These are phyloP conservation scores for Penicillium soppii DNA, from an alignment of 495 filamentous ascomycete genomes.

Conservation along the genomic window DNA sequence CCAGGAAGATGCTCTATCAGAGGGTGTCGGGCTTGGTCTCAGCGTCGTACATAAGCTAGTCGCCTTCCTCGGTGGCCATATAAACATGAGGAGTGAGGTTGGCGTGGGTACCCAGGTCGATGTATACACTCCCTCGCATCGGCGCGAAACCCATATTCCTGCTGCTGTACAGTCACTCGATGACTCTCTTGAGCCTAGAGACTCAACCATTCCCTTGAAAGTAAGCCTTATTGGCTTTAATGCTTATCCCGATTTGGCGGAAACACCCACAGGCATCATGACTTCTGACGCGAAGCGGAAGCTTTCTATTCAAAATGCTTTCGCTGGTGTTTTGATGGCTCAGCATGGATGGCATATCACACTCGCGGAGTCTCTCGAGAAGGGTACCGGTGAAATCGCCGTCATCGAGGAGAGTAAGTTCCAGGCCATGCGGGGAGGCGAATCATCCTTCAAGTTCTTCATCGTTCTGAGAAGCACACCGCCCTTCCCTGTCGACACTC, in stretches of 20 bases:
- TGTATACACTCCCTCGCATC: conserved; percentile 46
- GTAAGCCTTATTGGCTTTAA: conserved; percentile 21
- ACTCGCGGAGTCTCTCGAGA: conserved; percentile 6
- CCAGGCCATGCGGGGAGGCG: background rate
- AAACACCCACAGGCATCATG: conserved; percentile 21
- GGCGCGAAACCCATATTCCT: conserved; percentile 4
- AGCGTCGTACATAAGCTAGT: conserved; percentile 68
- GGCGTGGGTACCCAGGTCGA: conserved; percentile 60
- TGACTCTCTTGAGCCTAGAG: background rate
- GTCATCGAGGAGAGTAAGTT: conserved; percentile 15
- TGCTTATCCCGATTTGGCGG: conserved; percentile 16
- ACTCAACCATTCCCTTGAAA: background rate
- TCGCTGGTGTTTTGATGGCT: conserved; percentile 6
- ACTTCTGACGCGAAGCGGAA: conserved; percentile 20
- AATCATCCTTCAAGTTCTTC: conserved; percentile 9
- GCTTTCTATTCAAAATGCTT: conserved; percentile 18
- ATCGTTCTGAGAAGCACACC: conserved; percentile 13
- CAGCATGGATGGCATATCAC: conserved; percentile 10
- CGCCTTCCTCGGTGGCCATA: conserved; percentile 54
- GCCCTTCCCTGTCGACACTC: background rate
- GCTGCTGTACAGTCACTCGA: background rate
- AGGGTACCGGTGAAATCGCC: conserved; percentile 11
- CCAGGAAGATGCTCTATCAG: conserved; percentile 64
- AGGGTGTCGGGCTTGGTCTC: conserved; percentile 70
- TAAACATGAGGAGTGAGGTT: conserved; percentile 57